These are phyloP conservation scores for Gymnopus androsaceus DNA, from an alignment of 1,284 basidiomycete species.

Conservation along the genomic window DNA sequence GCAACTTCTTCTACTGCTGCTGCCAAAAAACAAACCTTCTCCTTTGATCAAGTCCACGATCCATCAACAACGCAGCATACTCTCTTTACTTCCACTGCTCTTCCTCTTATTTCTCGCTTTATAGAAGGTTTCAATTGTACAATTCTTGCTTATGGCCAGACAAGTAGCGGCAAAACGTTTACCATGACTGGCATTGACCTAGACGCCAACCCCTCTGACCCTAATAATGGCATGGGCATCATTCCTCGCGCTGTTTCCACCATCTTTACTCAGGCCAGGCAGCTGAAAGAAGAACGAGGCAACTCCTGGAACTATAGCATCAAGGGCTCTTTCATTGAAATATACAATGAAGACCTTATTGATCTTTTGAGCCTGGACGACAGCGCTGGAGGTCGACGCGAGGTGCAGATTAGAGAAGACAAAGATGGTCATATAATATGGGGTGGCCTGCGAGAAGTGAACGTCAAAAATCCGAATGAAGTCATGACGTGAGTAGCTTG, in stretches of 20 bases:
- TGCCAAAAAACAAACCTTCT: slow-evolving; percentile 84
- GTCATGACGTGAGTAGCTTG: slow-evolving; percentile 83
- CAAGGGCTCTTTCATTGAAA: slow-evolving; percentile 91
- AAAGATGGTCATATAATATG: slow-evolving; percentile 97
- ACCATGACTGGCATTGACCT: slow-evolving; percentile 93
- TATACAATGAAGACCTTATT: slow-evolving; percentile 97
- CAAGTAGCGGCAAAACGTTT: slow-evolving; percentile 95
- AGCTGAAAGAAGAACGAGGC: slow-evolving; percentile 75
- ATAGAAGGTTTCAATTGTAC: slow-evolving; percentile 97
- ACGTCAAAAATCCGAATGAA: slow-evolving; percentile 79
- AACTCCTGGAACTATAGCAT: slow-evolving; percentile 72
- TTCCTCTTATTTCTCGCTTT: slow-evolving; percentile 87
- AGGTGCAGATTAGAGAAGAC: slow-evolving; percentile 95
- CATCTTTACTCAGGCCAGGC: slow-evolving; percentile 81
- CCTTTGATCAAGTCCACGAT: slow-evolving; percentile 91
- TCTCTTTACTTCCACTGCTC: slow-evolving; percentile 83
- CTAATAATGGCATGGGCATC: slow-evolving; percentile 85
- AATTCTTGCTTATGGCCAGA: slow-evolving; percentile 97
- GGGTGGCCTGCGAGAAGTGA: slow-evolving; percentile 91
- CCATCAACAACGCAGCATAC: slow-evolving; percentile 83
- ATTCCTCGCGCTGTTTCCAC: slow-evolving; percentile 94
- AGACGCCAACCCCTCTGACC: slow-evolving; percentile 77
- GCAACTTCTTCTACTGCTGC: slow-evolving; percentile 55
- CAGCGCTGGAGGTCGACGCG: slow-evolving; percentile 62
- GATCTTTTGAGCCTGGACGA: slow-evolving; percentile 82